A percentile compares a stretch with the other conserved stretches of the same genome.
Conservation (phyloP, 2,329 filamentous ascomycete genomes). For the Xylaria hypoxylon region DNA sequence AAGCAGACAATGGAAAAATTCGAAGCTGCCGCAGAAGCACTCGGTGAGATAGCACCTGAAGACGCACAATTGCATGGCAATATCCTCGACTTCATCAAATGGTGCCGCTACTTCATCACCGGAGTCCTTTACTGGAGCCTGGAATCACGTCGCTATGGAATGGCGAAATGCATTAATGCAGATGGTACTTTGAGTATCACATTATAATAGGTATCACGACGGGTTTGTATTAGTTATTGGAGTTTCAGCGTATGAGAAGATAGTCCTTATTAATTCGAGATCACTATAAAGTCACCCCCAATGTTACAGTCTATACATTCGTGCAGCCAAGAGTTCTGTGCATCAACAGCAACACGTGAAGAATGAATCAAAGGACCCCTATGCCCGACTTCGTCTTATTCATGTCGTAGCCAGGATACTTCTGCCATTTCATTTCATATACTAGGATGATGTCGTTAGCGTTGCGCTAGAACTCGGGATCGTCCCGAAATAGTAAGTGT, state of each 20-base stretch:
- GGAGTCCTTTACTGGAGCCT: slow-evolving; percentile 48
- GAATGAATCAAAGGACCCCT: neutral
- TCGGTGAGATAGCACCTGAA: slow-evolving; percentile 32
- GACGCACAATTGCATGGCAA: slow-evolving; percentile 41
- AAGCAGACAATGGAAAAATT: slow-evolving; percentile 41
- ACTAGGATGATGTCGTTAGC: slow-evolving; percentile 1
- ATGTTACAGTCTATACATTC: slow-evolving; percentile 11
- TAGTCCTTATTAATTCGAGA: slow-evolving; percentile 11
- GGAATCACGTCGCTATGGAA: slow-evolving; percentile 46
- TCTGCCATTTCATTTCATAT: slow-evolving; percentile 9
- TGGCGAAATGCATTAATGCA: slow-evolving; percentile 45
- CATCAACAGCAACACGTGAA: slow-evolving; percentile 22
- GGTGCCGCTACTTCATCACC: slow-evolving; percentile 48
- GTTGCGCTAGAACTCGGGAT: neutral
- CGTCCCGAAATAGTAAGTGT: slow-evolving; percentile 9
- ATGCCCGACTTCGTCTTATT: neutral
- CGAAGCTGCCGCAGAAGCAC: slow-evolving; percentile 40
- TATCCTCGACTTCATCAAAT: slow-evolving; percentile 43
- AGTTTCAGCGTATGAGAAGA: neutral
- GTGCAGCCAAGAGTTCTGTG: slow-evolving; percentile 13
- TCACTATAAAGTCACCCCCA: neutral
- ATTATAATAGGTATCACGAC: slow-evolving; percentile 34
- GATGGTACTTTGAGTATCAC: slow-evolving; percentile 45
- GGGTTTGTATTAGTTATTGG: slow-evolving; percentile 5
- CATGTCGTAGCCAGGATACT: slow-evolving; percentile 1